Percentiles rank a stretch among this genome's conserved stretches.
These are phyloP conservation scores for Hypomyces perniciosus DNA, from an alignment of 2,329 filamentous ascomycete species.

Conservation along the genomic window DNA sequence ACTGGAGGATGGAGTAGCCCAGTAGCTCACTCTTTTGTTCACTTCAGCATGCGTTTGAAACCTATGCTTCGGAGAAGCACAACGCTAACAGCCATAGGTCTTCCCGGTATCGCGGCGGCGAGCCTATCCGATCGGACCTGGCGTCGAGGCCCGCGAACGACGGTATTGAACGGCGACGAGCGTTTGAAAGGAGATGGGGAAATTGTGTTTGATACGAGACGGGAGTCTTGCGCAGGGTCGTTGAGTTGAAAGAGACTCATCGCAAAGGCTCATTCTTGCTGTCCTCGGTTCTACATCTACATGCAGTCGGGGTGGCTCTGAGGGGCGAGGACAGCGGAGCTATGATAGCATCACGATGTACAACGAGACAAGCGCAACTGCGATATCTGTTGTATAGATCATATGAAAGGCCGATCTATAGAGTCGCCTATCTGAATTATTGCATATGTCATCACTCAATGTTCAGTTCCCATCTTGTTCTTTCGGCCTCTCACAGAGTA, in stretches of 20 bases:
- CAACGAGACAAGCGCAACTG: not conserved
- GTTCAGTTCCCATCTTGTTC: too few relatives aligned
- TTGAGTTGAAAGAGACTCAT: not conserved
- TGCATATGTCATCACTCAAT: not conserved
- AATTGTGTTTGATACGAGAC: not conserved
- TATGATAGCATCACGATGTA: not conserved
- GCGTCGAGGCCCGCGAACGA: constrained; percentile 71
- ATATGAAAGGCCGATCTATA: not conserved
- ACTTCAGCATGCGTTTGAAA: not conserved
- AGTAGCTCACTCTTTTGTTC: not conserved
- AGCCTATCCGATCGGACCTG: constrained; percentile 66
- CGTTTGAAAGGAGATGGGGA: constrained; percentile 53
- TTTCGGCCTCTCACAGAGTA: too few relatives aligned
- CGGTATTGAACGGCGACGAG: constrained; percentile 59
- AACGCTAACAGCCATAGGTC: constrained; percentile 34
- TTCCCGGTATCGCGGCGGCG: constrained; percentile 56
- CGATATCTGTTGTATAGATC: not conserved
- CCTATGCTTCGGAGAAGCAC: constrained; percentile 10
- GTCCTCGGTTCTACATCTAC: too few relatives aligned
- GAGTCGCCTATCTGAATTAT: constrained; percentile 5
- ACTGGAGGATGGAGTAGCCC: not conserved
- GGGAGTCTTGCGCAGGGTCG: not conserved
- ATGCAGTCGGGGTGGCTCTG: too few relatives aligned
- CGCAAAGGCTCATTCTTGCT: not conserved
- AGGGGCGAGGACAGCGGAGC: not conserved